phyloP scores from a whole-genome alignment of 2,329 filamentous ascomycete species.

The Colletotrichum sidae region DNA sequence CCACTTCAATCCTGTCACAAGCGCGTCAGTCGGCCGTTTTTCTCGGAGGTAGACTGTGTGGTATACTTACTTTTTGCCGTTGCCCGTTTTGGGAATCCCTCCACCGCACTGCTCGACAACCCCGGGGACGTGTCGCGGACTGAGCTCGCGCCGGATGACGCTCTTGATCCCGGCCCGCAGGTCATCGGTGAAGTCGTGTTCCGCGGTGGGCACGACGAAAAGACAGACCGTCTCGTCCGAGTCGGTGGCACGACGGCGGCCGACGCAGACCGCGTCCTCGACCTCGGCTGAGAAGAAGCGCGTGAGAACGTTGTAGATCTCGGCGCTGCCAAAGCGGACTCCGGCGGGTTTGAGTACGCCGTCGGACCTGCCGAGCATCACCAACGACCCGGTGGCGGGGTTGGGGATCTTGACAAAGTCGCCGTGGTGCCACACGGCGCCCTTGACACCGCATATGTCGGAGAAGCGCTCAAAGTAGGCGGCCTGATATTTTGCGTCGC shows the following conservation, averaged over 20 bases:
- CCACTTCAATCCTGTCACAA: slow-evolving; percentile 80
- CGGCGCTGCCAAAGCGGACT: slow-evolving; percentile 90
- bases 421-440: slow-evolving; percentile 87
- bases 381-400: slow-evolving; percentile 77
- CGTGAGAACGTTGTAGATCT: slow-evolving; percentile 95
- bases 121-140: slow-evolving; percentile 88
- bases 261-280: slow-evolving; percentile 89
- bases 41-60: background rate
- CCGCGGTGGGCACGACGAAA: slow-evolving; percentile 82
- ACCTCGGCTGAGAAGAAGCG: slow-evolving; percentile 83
- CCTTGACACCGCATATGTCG: slow-evolving; percentile 49
- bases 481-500: slow-evolving; percentile 80
- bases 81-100: slow-evolving; percentile 90
- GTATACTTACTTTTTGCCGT: slow-evolving; percentile 86
- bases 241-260: slow-evolving; percentile 77
- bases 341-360: slow-evolving; percentile 93
- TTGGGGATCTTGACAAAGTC: slow-evolving; percentile 83
- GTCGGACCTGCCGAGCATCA: slow-evolving; percentile 93
- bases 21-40: background rate
- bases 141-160: slow-evolving; percentile 81
- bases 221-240: slow-evolving; percentile 88
- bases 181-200: slow-evolving; percentile 66
- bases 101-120: slow-evolving; percentile 81
- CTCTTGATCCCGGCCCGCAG: slow-evolving; percentile 73
- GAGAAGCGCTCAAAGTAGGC: slow-evolving; percentile 91